Evolutionary conservation across 139 green algal genomes (phyloP).

Genomic region (Picochlorum sp.): DNA sequence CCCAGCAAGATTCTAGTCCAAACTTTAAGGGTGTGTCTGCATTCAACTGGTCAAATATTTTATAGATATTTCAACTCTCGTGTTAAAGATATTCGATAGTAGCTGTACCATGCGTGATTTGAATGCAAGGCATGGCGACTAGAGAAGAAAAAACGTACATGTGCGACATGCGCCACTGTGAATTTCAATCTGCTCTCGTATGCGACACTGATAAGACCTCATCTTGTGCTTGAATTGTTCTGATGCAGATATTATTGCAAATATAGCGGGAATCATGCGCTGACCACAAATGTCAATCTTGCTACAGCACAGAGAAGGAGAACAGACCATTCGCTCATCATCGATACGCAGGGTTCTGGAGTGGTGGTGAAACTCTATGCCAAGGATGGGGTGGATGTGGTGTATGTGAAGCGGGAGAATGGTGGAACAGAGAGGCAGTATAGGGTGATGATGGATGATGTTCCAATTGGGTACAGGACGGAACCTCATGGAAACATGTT

Average conservation of each 20-base stretch:
- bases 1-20: no score
- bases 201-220: neutral
- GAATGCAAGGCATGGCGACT: no score
- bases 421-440: slow-evolving; percentile 64
- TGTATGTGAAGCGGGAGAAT: slow-evolving; percentile 46
- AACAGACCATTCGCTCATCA: slow-evolving; percentile 58
- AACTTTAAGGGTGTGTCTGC: no score
- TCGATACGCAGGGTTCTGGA: slow-evolving; percentile 51
- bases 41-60: no score
- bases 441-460: slow-evolving; percentile 53
- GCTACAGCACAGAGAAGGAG: slow-evolving; percentile 48
- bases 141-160: no score
- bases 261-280: slow-evolving; percentile 65
- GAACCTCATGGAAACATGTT: slow-evolving; percentile 48
- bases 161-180: no score
- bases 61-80: no score
- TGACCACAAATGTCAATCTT: slow-evolving; percentile 76
- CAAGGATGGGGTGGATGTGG: slow-evolving; percentile 49
- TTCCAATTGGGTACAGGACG: slow-evolving; percentile 69
- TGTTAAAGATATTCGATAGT: no score
- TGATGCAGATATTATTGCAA: slow-evolving; percentile 69
- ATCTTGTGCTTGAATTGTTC: neutral
- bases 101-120: no score
- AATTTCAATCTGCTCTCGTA: no score
- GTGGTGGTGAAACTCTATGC: slow-evolving; percentile 49